Conservation (phyloP, 2,329 filamentous ascomycete species). For the Alternaria sp. region DNA sequence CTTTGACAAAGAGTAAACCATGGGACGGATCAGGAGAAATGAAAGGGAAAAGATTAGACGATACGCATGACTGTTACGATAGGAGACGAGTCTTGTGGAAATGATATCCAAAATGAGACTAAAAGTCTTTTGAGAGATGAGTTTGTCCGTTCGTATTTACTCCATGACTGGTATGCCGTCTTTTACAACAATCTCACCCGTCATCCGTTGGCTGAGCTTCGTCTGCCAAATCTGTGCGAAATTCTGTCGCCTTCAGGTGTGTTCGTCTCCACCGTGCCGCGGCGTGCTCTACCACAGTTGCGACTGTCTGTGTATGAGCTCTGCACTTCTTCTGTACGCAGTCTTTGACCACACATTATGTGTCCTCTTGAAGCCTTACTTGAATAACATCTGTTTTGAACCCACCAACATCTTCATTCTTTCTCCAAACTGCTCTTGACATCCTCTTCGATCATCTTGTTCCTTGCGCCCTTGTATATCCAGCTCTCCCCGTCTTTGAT, state of each 20-base stretch:
- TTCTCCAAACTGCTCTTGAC: constrained; percentile 16
- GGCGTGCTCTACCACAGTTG: neutral
- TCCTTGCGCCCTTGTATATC: constrained; percentile 53
- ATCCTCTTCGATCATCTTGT: constrained; percentile 38
- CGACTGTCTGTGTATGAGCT: neutral
- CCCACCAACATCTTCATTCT: neutral
- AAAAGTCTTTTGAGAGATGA: neutral
- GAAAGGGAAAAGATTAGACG: neutral
- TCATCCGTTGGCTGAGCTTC: neutral
- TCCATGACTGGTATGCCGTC: neutral
- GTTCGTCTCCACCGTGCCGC: neutral
- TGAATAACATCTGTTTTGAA: neutral
- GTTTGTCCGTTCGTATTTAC: neutral
- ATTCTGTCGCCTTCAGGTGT: neutral
- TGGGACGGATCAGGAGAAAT: neutral
- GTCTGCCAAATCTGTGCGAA: neutral
- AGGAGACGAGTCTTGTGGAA: constrained; percentile 6
- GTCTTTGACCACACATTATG: constrained; percentile 21
- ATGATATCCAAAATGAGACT: constrained; percentile 11
- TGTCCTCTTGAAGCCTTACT: neutral
- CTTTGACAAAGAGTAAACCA: constrained; percentile 77
- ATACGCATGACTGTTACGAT: constrained; percentile 12
- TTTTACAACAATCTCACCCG: neutral
- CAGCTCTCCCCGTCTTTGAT: constrained; percentile 48
- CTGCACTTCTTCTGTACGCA: neutral